Conservation (phyloP, 2,329 filamentous ascomycete species). For the Teratosphaeria destructans region DNA sequence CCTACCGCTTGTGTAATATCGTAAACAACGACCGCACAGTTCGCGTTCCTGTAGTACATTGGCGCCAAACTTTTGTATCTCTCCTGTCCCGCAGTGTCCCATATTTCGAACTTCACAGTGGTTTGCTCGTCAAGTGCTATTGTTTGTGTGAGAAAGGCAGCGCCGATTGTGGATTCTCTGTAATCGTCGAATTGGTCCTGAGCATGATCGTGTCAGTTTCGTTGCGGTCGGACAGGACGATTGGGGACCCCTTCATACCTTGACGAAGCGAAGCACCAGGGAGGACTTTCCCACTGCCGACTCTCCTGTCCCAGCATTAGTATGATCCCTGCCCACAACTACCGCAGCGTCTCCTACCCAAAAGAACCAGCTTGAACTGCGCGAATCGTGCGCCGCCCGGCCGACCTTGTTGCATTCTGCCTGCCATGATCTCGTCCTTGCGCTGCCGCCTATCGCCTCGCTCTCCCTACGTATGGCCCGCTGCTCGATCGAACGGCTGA, state of each 20-base stretch:
- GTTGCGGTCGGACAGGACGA: not conserved
- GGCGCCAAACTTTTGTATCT: constrained; percentile 97
- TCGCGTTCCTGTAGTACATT: constrained; percentile 99
- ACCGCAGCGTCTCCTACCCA: constrained; percentile 54
- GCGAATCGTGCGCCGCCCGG: constrained; percentile 69
- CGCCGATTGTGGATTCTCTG: constrained; percentile 94
- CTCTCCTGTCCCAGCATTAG: constrained; percentile 47
- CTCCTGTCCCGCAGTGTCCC: constrained; percentile 97
- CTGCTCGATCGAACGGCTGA: not conserved
- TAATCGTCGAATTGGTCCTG: constrained; percentile 99
- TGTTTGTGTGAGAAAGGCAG: constrained; percentile 96
- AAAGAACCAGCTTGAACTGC: constrained; percentile 96
- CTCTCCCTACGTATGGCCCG: not conserved
- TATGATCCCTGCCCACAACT: not conserved
- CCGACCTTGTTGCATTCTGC: constrained; percentile 65
- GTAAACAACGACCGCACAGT: constrained; percentile 98
- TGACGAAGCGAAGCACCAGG: constrained; percentile 94
- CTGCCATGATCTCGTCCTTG: constrained; percentile 54
- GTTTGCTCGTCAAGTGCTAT: constrained; percentile 97
- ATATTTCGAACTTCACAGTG: constrained; percentile 99
- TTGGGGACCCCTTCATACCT: constrained; percentile 49
- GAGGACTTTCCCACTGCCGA: constrained; percentile 99
- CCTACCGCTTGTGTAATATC: constrained; percentile 98
- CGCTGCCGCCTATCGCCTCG: not conserved
- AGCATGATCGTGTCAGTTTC: not conserved